These are phyloP conservation scores for Phytophthora lateralis DNA, from an alignment of 352 stramenopile species.

Conservation along the genomic window DNA sequence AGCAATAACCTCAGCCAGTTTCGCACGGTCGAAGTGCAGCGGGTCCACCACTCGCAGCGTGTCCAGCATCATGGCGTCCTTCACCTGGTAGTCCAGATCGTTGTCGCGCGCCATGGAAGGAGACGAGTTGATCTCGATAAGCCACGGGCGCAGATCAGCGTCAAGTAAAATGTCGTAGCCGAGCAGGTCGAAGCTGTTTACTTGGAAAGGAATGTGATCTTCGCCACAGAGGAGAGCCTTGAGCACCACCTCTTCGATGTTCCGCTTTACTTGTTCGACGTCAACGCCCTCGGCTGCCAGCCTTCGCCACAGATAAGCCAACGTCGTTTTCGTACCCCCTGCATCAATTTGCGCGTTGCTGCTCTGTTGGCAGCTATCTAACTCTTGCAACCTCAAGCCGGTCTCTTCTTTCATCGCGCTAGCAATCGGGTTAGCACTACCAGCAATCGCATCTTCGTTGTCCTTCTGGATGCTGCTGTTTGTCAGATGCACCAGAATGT, in stretches of 20 bases:
- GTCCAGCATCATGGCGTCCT: slow-evolving; percentile 90
- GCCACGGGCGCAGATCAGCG: slow-evolving; percentile 87
- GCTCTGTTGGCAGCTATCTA: slow-evolving; percentile 23
- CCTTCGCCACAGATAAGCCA: slow-evolving; percentile 76
- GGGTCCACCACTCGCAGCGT: slow-evolving; percentile 88
- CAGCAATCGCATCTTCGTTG: slow-evolving; percentile 57
- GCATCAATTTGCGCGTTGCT: slow-evolving; percentile 43
- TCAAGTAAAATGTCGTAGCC: slow-evolving; percentile 96
- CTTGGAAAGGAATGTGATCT: slow-evolving; percentile 90
- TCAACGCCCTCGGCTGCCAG: slow-evolving; percentile 74
- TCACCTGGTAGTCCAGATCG: slow-evolving; percentile 88
- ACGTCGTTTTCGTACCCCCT: slow-evolving; percentile 82
- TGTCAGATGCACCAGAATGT: slow-evolving; percentile 94
- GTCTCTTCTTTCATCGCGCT: slow-evolving; percentile 10
- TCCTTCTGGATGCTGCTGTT: slow-evolving; percentile 95
- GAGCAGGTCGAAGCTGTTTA: slow-evolving; percentile 95
- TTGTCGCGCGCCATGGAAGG: slow-evolving; percentile 92
- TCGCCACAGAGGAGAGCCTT: slow-evolving; percentile 90
- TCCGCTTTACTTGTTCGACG: slow-evolving; percentile 61
- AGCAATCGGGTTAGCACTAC: slow-evolving; percentile 34
- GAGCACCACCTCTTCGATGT: slow-evolving; percentile 81
- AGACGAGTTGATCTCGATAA: slow-evolving; percentile 97
- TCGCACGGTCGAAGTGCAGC: slow-evolving; percentile 76
- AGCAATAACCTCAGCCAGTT: slow-evolving; percentile 69
- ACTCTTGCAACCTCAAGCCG: slow-evolving; percentile 18